A percentile compares a stretch with the other conserved stretches of the same genome.
These are phyloP conservation scores for Daldinia decipiens DNA, from an alignment of 495 filamentous ascomycete genomes.

Conservation along the genomic window DNA sequence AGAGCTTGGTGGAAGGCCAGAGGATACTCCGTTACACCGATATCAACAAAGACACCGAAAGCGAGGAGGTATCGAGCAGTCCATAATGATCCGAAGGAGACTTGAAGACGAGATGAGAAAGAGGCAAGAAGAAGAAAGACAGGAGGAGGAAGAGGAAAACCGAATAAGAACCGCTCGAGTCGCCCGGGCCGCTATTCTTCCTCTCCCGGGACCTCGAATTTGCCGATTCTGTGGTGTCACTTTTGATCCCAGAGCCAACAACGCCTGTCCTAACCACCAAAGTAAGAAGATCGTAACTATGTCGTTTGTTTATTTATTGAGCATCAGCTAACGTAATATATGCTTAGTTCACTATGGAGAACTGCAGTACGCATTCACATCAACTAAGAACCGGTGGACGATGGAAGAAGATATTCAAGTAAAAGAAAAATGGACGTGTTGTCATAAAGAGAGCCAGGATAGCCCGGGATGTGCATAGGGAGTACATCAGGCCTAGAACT, in stretches of 20 bases:
- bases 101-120: background rate
- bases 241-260: background rate
- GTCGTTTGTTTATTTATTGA: background rate
- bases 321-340: background rate
- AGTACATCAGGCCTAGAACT: slow-evolving; percentile 7
- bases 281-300: background rate
- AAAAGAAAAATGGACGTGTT: slow-evolving; percentile 8
- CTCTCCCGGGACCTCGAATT: background rate
- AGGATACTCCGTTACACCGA: background rate
- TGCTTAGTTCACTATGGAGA: slow-evolving; percentile 2
- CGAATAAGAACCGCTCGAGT: background rate
- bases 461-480: slow-evolving; percentile 9
- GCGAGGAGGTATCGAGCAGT: background rate
- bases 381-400: background rate
- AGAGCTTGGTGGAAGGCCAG: background rate
- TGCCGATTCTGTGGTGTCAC: slow-evolving; percentile 4
- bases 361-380: background rate
- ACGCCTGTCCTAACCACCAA: background rate
- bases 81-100: slow-evolving; percentile 1
- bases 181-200: background rate
- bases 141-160: slow-evolving; percentile 3
- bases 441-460: background rate
- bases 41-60: background rate
- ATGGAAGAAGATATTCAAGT: background rate
- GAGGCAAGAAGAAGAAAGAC: background rate